A percentile compares a stretch with the other conserved stretches of the same genome.
Evolutionary conservation across 129 eudicot species (phyloP).

Genomic region (Tagetes erecta): DNA sequence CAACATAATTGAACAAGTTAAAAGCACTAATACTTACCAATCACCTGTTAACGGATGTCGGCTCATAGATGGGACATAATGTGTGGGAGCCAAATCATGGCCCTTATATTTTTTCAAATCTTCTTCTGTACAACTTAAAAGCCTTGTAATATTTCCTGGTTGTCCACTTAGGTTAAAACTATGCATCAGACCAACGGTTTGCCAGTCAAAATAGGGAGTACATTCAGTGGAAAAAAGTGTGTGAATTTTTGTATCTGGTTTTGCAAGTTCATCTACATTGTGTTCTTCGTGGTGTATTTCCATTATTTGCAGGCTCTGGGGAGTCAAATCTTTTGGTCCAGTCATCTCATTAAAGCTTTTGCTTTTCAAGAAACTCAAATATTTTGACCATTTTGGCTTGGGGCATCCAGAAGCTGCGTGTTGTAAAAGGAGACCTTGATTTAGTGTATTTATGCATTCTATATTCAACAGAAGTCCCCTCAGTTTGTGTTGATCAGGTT

Average conservation of each 20-base stretch:
- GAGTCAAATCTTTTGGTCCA: slow-evolving; percentile 63
- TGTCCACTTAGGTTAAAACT: slow-evolving; percentile 89
- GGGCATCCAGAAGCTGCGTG: slow-evolving; percentile 75
- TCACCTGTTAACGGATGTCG: slow-evolving; percentile 90
- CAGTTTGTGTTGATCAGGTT: slow-evolving; percentile 59
- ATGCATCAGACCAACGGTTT: slow-evolving; percentile 90
- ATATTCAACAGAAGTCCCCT: slow-evolving; percentile 62
- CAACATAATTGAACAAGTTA: neutral
- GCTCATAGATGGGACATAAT: slow-evolving; percentile 97
- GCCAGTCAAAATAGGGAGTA: slow-evolving; percentile 92
- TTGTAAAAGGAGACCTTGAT: slow-evolving; percentile 79
- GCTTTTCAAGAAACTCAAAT: slow-evolving; percentile 88
- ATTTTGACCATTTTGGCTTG: slow-evolving; percentile 85
- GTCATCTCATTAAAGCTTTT: slow-evolving; percentile 69
- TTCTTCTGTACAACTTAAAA: slow-evolving; percentile 94
- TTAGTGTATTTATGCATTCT: slow-evolving; percentile 86
- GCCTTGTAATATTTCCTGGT: slow-evolving; percentile 89
- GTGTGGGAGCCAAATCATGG: slow-evolving; percentile 93
- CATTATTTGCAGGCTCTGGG: slow-evolving; percentile 51
- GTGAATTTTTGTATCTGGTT: slow-evolving; percentile 71
- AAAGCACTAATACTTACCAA: slow-evolving; percentile 49
- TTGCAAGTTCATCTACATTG: slow-evolving; percentile 38
- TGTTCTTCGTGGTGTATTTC: slow-evolving; percentile 41
- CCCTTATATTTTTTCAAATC: slow-evolving; percentile 75
- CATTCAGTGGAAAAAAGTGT: slow-evolving; percentile 94